phyloP scores from a whole-genome alignment of 352 stramenopile genomes.

The Phytopythium vexans region DNA sequence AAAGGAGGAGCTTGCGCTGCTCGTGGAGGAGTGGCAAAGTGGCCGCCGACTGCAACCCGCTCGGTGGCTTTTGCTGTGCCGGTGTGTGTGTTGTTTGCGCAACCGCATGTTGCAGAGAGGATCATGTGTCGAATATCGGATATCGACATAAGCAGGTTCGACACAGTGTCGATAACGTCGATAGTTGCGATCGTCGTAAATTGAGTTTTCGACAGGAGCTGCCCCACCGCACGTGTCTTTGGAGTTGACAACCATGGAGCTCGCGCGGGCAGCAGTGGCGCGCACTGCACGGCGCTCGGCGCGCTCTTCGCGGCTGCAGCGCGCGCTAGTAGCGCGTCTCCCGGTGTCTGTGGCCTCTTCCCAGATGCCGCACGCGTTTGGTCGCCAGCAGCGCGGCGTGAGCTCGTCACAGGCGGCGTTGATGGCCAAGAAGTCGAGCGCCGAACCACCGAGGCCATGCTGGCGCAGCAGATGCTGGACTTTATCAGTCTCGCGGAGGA shows the following conservation, averaged over 20 bases:
- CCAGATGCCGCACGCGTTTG: not conserved
- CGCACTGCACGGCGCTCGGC: constrained; percentile 4
- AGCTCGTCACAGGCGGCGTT: constrained; percentile 11
- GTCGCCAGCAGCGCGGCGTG: constrained; percentile 7
- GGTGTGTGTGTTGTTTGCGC: not conserved
- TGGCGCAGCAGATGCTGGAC: constrained; percentile 72
- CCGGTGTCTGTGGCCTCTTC: not conserved
- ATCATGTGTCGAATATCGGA: not conserved
- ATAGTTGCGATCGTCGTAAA: not conserved
- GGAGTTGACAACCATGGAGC: not conserved
- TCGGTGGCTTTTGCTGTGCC: no score
- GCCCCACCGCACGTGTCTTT: no score
- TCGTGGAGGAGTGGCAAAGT: not conserved
- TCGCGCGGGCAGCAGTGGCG: not conserved
- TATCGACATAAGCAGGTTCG: no score
- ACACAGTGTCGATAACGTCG: no score
- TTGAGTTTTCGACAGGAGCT: not conserved
- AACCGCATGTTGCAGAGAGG: not conserved
- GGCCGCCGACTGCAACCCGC: no score
- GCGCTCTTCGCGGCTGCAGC: constrained; percentile 1
- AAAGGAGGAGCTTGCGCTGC: not conserved
- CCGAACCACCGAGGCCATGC: constrained; percentile 48
- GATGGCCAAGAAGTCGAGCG: constrained; percentile 12
- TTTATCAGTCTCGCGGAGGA: constrained; percentile 50
- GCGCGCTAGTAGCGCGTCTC: not conserved